Evolutionary conservation across 1,284 basidiomycete genomes (phyloP), one percentile per base, ranked within the genome.

Genomic region (Melampsora americana): DNA sequence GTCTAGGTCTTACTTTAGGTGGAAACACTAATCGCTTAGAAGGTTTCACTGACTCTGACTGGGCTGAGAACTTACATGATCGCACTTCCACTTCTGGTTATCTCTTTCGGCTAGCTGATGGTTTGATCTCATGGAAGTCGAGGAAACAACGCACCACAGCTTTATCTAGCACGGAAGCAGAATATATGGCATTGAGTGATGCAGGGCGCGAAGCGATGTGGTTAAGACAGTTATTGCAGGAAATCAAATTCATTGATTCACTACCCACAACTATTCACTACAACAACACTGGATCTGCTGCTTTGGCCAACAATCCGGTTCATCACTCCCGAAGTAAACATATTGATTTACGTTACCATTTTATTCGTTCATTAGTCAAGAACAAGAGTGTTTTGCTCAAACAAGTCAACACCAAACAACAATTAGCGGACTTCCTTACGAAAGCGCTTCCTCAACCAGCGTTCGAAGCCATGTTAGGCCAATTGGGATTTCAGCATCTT

Each of bases 41-140:
- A 48, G 66, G 66, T 4, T 68, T 12, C 39, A 48, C 66, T 18
- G 66, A 68, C 44, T 68, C 66, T 12, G 66, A 68, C 39, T 68
- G 66, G 66, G 66, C 66, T 5, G 48, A 68, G 26, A 28, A 68
- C 16, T n/a, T 28, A 26, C 44, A 50, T 28, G 46, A 68, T 48
- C 4, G n/a, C n/a, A n/a, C n/a, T n/a, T n/a, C n/a, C n/a, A n/a
- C n/a, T n/a, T n/a, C n/a, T n/a, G n/a, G n/a, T n/a, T n/a, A n/a
- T n/a, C n/a, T n/a, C n/a, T n/a, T n/a, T n/a, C n/a, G n/a, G n/a
- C n/a, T n/a, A n/a, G n/a, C n/a, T n/a, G n/a, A n/a, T n/a, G n/a
- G n/a, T n/a, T n/a, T n/a, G n/a, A n/a, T n/a, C n/a, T n/a, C n/a
- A n/a, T n/a, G n/a, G n/a, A n/a, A n/a, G n/a, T n/a, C n/a, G n/a